Evolutionary conservation across 768 basidiomycete species (phyloP), one percentile per base, ranked within the genome.

Genomic region (Udeniomyces megalosporus): DNA sequence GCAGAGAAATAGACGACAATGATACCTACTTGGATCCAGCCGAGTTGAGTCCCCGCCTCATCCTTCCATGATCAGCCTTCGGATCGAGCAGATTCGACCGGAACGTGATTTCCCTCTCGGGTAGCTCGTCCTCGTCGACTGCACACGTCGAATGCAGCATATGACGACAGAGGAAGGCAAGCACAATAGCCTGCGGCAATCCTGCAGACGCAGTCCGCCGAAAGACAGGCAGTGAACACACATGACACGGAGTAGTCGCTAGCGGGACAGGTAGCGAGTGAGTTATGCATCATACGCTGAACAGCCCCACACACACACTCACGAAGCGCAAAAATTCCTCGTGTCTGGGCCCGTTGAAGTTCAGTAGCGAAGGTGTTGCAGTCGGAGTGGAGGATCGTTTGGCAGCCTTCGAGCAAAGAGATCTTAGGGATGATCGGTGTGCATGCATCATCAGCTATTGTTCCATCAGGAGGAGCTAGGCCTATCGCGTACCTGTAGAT

Each of bases 371-470:
- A 79, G 47, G 81, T 80, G 0, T 81, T 78, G 67, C 84, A 85
- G 72, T 97, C 93, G 15, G 86, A 82, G 59, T 87, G 79, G 61
- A 97, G 72, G 56, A 97, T 88, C 4, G 80, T 81, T 73, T 88
- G 85, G 70, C 91, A 95, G 1, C 93, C 93, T 67, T 95, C 90
- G 54, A 97, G 76, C 11, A 99, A 74, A 10, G 89, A 92, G 28
- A 89, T 86, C 73, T 93, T 56, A 10, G 12, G 34, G n/a, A n/a
- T n/a, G n/a, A n/a, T n/a, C n/a, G n/a, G n/a, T n/a, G n/a, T n/a
- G n/a, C n/a, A n/a, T n/a, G n/a, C n/a, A n/a, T n/a, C n/a, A n/a
- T n/a, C n/a, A n/a, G n/a, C n/a, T n/a, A n/a, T 48, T 53, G 52
- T 53, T 29, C 31, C 3, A 6, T 53, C 8, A 26, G 6, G n/a